phyloP scores from a whole-genome alignment of 2,329 filamentous ascomycete species.

The Diaporthe citri region DNA sequence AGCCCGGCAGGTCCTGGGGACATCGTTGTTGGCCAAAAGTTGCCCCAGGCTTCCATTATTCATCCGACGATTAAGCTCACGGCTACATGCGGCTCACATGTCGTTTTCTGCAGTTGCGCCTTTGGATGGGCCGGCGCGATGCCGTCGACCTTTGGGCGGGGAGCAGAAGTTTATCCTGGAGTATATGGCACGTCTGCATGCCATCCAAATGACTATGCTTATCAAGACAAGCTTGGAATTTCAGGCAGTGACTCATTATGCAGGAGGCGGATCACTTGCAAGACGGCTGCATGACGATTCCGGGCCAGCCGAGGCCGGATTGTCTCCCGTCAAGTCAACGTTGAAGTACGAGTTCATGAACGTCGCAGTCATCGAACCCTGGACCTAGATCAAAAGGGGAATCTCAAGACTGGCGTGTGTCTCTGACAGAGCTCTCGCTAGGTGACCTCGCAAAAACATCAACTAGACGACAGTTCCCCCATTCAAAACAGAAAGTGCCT shows the following conservation, averaged over 20 bases:
- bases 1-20: background rate
- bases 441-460: background rate
- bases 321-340: too few species aligned
- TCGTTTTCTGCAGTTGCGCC: background rate
- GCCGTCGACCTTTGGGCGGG: background rate
- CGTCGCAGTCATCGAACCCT: too few species aligned
- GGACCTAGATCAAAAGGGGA: too few species aligned
- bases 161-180: background rate
- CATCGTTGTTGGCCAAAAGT: background rate
- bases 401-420: too few species aligned
- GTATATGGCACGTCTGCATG: background rate
- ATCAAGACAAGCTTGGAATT: background rate
- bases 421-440: background rate
- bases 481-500: background rate
- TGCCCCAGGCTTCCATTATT: background rate
- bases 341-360: too few species aligned
- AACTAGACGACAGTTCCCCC: background rate
- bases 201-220: background rate
- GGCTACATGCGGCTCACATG: slow-evolving; percentile 11
- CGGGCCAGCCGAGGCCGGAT: slow-evolving; percentile 1
- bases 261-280: background rate
- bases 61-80: background rate
- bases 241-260: background rate
- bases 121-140: background rate
- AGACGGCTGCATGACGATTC: background rate